phyloP scores from a whole-genome alignment of 2,329 filamentous ascomycete species.

The Chaetomium strumarium region DNA sequence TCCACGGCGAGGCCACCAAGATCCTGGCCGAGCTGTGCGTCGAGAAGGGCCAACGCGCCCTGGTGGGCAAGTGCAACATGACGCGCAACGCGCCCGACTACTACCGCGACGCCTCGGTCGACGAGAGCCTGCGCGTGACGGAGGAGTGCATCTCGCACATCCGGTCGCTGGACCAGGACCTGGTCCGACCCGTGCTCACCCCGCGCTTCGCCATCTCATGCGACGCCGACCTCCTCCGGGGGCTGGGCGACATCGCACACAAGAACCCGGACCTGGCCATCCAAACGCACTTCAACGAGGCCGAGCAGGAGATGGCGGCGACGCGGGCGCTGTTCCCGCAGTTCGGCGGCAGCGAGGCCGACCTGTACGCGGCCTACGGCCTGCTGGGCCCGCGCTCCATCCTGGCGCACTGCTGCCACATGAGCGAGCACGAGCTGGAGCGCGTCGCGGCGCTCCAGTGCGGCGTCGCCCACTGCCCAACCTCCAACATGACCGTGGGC shows the following conservation, averaged over 20 bases:
- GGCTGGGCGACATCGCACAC: slow-evolving; percentile 48
- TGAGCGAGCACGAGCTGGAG: slow-evolving; percentile 50
- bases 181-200: slow-evolving; percentile 48
- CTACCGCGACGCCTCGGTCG: slow-evolving; percentile 42
- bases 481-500: slow-evolving; percentile 57
- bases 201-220: slow-evolving; percentile 59
- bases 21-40: slow-evolving; percentile 51
- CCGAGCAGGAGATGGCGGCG: slow-evolving; percentile 51
- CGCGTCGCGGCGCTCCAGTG: slow-evolving; percentile 43
- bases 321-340: slow-evolving; percentile 51
- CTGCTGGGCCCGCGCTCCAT: slow-evolving; percentile 52
- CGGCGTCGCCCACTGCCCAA: slow-evolving; percentile 59
- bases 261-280: slow-evolving; percentile 47
- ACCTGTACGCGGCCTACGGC: slow-evolving; percentile 51
- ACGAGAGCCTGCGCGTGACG: slow-evolving; percentile 46
- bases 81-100: slow-evolving; percentile 50
- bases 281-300: slow-evolving; percentile 64
- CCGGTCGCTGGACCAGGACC: slow-evolving; percentile 37
- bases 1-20: slow-evolving; percentile 50
- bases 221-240: slow-evolving; percentile 45
- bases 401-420: slow-evolving; percentile 61
- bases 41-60: slow-evolving; percentile 49
- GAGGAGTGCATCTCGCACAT: slow-evolving; percentile 44
- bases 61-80: slow-evolving; percentile 60
- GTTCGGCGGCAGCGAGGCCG: slow-evolving; percentile 47